Conservation (phyloP, 352 stramenopile genomes). For the Globisporangium spiculum region DNA sequence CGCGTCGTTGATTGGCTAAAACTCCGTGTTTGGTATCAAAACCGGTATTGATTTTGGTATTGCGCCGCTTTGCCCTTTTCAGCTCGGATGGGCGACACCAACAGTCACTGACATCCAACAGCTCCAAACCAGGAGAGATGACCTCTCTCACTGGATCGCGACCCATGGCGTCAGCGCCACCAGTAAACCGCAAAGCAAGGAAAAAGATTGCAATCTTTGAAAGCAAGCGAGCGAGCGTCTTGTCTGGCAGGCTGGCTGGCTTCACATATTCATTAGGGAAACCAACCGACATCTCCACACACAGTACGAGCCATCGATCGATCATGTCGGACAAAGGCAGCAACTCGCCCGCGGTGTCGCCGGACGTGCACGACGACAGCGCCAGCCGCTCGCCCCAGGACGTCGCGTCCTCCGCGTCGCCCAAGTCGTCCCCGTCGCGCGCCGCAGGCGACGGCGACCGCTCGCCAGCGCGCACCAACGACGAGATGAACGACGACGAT, state of each 20-base stretch:
- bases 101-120: neutral
- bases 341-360: conserved; percentile 23
- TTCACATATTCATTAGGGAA: conserved; percentile 1
- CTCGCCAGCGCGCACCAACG: neutral
- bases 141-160: conserved; percentile 5
- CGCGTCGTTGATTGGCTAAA: conserved; percentile 1
- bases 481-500: neutral
- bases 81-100: conserved; percentile 17
- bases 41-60: conserved; percentile 14
- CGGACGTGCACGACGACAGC: conserved; percentile 15
- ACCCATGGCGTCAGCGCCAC: neutral
- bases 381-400: conserved; percentile 17
- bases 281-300: neutral
- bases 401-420: conserved; percentile 7
- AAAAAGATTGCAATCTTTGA: conserved; percentile 10
- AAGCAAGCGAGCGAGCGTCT: neutral
- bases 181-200: neutral
- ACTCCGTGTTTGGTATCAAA: neutral
- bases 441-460: neutral
- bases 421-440: conserved; percentile 5
- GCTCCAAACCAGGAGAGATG: conserved; percentile 19
- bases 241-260: neutral
- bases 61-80: neutral
- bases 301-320: neutral
- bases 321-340: conserved; percentile 29